A percentile compares a stretch with the other conserved stretches of the same genome.
Conservation (phyloP, 2,329 filamentous ascomycete genomes). For the Epichloe bromicola region DNA sequence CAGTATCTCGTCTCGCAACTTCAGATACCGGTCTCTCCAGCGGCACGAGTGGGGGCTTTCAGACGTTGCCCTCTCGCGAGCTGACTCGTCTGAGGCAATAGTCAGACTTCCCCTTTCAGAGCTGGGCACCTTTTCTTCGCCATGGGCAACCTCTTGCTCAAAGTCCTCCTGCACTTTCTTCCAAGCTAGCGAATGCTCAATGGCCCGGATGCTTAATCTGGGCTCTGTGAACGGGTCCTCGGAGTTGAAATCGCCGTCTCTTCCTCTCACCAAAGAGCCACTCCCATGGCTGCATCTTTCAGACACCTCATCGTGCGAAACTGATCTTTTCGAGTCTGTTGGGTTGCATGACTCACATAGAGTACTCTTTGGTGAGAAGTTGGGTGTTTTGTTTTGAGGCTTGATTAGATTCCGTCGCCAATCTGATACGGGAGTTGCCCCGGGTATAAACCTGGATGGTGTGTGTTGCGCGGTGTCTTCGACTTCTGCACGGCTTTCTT, state of each 20-base stretch:
- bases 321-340: not conserved
- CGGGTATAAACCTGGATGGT: not conserved
- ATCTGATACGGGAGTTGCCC: slow-evolving; percentile 4
- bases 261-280: not conserved
- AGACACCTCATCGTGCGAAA: not conserved
- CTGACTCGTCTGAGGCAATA: not conserved
- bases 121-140: not conserved
- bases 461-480: not conserved
- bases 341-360: slow-evolving; percentile 9
- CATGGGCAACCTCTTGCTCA: slow-evolving; percentile 1
- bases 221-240: slow-evolving; percentile 7
- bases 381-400: not conserved
- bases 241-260: not conserved
- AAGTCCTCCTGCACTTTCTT: slow-evolving; percentile 11
- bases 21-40: slow-evolving; percentile 29
- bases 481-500: not conserved
- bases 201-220: slow-evolving; percentile 14
- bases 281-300: slow-evolving; percentile 2
- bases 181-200: slow-evolving; percentile 16
- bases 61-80: not conserved
- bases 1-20: slow-evolving; percentile 27
- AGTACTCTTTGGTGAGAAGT: not conserved
- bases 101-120: not conserved
- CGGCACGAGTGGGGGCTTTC: slow-evolving; percentile 22
- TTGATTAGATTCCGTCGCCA: slow-evolving; percentile 7